These are phyloP conservation scores for Sisymbrium altissimum DNA, from an alignment of 345 rosid species.

Conservation along the genomic window DNA sequence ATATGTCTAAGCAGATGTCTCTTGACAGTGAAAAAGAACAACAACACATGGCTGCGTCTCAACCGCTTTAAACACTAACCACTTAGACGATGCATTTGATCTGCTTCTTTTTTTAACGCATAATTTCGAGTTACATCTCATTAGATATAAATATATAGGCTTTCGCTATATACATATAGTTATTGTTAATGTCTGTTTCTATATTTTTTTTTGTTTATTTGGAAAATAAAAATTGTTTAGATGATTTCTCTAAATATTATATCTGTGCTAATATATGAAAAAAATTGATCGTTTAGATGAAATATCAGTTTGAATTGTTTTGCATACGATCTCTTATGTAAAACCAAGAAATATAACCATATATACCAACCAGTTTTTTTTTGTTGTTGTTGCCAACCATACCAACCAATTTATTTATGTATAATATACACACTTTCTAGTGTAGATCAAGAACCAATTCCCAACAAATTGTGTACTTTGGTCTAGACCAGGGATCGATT, in stretches of 20 bases:
- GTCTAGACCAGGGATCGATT: too few relatives aligned
- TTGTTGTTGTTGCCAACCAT: too few relatives aligned
- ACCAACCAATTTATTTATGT: background rate
- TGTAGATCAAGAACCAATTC: background rate
- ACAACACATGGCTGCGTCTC: conserved; percentile 34
- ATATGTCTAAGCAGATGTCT: conserved; percentile 25
- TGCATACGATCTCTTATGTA: background rate
- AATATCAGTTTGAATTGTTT: background rate
- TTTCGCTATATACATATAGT: background rate
- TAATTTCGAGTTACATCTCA: too few relatives aligned
- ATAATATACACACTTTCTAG: background rate
- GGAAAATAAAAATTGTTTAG: conserved; percentile 4
- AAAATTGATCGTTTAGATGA: background rate
- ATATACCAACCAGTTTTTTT: too few relatives aligned
- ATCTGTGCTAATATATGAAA: background rate
- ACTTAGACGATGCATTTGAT: background rate
- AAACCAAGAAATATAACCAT: background rate
- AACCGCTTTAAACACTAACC: conserved; percentile 30
- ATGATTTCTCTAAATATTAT: background rate
- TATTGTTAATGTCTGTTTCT: background rate
- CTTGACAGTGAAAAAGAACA: conserved; percentile 36
- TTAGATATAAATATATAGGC: too few relatives aligned
- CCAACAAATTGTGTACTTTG: too few relatives aligned
- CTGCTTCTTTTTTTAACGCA: too few relatives aligned
- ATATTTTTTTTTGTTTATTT: background rate